Conservation (phyloP, 176 grass and related monocot species). For the Neostapfia colusana region DNA sequence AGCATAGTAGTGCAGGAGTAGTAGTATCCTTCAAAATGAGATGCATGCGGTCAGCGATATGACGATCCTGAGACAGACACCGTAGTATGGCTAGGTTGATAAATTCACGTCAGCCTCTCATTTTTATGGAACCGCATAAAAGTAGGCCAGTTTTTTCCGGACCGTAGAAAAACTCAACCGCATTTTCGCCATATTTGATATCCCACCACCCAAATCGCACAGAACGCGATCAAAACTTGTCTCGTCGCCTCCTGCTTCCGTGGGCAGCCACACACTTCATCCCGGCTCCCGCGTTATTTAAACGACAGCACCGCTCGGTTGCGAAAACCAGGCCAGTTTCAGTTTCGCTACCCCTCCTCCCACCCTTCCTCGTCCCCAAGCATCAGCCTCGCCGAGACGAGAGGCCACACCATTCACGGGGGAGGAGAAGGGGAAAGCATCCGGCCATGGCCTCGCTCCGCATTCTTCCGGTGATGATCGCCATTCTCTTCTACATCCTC, state of each 20-base stretch:
- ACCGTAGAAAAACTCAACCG: background rate
- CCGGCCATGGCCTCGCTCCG: constrained; percentile 57
- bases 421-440: constrained; percentile 32
- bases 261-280: constrained; percentile 22
- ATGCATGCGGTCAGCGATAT: no score
- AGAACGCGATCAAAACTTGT: background rate
- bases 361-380: background rate
- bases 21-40: no score
- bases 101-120: no score
- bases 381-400: constrained; percentile 12
- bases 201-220: background rate
- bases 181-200: background rate
- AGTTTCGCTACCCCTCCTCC: constrained; percentile 43
- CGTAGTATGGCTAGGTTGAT: no score
- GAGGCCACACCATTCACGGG: constrained; percentile 9
- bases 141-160: background rate
- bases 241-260: background rate
- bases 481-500: constrained; percentile 42
- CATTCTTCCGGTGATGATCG: constrained; percentile 21
- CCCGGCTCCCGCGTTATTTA: constrained; percentile 9
- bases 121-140: background rate
- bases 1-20: no score
- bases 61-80: no score
- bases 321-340: constrained; percentile 27
- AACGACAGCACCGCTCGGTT: background rate